These are phyloP conservation scores for Thermothielavioides terrestris DNA, from an alignment of 495 filamentous ascomycete species.

Conservation along the genomic window DNA sequence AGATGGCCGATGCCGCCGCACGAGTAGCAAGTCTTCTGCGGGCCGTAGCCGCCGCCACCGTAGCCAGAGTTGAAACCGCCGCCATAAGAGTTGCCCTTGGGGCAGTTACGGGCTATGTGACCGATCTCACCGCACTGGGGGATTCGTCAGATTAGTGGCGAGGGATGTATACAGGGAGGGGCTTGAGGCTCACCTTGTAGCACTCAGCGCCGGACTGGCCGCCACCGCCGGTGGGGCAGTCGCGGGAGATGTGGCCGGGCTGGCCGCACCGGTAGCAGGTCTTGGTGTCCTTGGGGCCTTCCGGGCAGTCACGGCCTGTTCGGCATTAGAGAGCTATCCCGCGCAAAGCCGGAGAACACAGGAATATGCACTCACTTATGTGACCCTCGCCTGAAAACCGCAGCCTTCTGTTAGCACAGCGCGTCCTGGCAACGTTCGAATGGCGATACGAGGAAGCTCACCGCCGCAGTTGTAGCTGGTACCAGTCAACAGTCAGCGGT, in stretches of 20 bases:
- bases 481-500: conserved; percentile 26
- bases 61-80: conserved; percentile 31
- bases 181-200: conserved; percentile 62
- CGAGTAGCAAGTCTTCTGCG: conserved; percentile 67
- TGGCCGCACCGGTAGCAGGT: conserved; percentile 91
- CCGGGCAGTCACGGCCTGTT: conserved; percentile 81
- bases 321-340: conserved; percentile 4
- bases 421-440: not conserved
- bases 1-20: conserved; percentile 96
- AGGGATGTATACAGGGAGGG: not conserved
- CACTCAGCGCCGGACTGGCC: conserved; percentile 51
- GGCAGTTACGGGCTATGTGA: conserved; percentile 95
- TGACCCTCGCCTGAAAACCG: conserved; percentile 62
- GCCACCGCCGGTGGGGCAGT: conserved; percentile 56
- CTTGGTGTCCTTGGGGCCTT: conserved; percentile 78
- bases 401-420: conserved; percentile 12
- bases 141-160: not conserved
- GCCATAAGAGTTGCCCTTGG: conserved; percentile 46
- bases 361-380: conserved; percentile 55
- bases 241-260: conserved; percentile 85
- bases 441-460: conserved; percentile 31
- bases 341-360: not conserved
- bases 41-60: conserved; percentile 41
- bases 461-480: conserved; percentile 46
- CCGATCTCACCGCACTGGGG: conserved; percentile 81